Evolutionary conservation across 495 filamentous ascomycete species (phyloP), one percentile per base, ranked within the genome.

Genomic region (Daldinia caldariorum): DNA sequence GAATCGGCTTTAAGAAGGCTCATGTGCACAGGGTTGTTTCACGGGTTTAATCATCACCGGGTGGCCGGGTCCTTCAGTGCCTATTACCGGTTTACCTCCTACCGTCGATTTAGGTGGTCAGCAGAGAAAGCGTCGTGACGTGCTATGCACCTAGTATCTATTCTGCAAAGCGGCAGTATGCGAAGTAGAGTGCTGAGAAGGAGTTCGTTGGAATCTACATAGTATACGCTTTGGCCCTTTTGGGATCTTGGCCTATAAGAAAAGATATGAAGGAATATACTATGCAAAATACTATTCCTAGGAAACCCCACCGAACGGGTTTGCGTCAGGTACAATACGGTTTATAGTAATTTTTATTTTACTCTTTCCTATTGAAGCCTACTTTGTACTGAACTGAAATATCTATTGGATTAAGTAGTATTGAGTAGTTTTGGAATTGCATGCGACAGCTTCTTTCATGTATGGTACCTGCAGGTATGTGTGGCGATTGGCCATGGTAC

Each of bases 401-500:
- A 47, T 47, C 43, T 47, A 47, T 22, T 47, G 43, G 43, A 47
- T n/a, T n/a, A n/a, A n/a, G n/a, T n/a, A n/a, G n/a, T n/a, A n/a
- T n/a, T n/a, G n/a, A n/a, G n/a, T 60, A 55, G 35, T 60, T 60
- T 51, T 37, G 18, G 37, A 26, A 57, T 18, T 61, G 64, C 64
- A 67, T 47, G 64, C 64, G 64, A 67, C 63, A 66, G 22, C 35
- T 43, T 58, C 16, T 18, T 26, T 32, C 47, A 53, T 16, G 47
- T 55, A n/a, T n/a, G n/a, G n/a, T n/a, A 66, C 47, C 49, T 16
- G 20, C 14, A 59, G 12, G 61, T 56, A 51, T 67, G 66, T 66
- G 57, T 54, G 49, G 71, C 68, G 68, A 76, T 76, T 74, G 74
- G 74, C 47, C 64, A 35, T 70, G 47, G 74, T 76, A 76, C 74